A percentile compares a stretch with the other conserved stretches of the same genome.
These are phyloP conservation scores for Curvularia spicifera DNA, from an alignment of 2,329 filamentous ascomycete species.

Conservation along the genomic window DNA sequence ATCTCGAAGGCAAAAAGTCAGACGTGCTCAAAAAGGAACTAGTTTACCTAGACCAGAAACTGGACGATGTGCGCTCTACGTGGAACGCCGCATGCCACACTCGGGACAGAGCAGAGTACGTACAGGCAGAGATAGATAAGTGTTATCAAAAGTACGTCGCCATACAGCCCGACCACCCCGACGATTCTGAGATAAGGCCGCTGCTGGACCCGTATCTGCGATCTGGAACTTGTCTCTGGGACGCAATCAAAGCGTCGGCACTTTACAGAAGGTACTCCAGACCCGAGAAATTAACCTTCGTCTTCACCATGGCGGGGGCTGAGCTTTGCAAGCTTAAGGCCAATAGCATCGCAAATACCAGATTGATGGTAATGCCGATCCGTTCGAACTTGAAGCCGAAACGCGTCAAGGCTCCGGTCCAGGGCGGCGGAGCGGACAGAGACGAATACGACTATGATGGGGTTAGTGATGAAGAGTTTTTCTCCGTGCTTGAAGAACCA, in stretches of 20 bases:
- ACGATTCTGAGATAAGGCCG: conserved; percentile 19
- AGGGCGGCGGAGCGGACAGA: conserved; percentile 22
- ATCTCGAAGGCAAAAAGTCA: conserved; percentile 5
- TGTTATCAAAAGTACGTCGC: conserved; percentile 30
- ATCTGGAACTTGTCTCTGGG: conserved; percentile 46
- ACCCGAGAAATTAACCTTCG: conserved; percentile 36
- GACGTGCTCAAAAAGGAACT: conserved; percentile 22
- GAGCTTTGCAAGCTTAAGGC: conserved; percentile 51
- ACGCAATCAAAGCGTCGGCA: conserved; percentile 55
- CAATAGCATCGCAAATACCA: conserved; percentile 8
- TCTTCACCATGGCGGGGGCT: conserved; percentile 51
- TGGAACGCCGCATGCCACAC: conserved; percentile 19
- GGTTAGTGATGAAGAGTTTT: conserved; percentile 29
- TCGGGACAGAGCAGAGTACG: conserved; percentile 10
- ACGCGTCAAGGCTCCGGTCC: conserved; percentile 29
- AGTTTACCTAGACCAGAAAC: background rate
- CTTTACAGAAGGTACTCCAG: conserved; percentile 40
- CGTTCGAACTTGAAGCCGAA: conserved; percentile 42
- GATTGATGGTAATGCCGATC: conserved; percentile 28
- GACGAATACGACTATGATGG: conserved; percentile 17
- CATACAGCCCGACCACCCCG: conserved; percentile 24
- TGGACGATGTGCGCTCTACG: conserved; percentile 3
- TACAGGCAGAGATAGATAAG: conserved; percentile 23
- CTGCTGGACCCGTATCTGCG: conserved; percentile 25
- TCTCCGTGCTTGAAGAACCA: conserved; percentile 14